Evolutionary conservation across 306 rosid genomes (phyloP).

Genomic region (Cicer arietinum): DNA sequence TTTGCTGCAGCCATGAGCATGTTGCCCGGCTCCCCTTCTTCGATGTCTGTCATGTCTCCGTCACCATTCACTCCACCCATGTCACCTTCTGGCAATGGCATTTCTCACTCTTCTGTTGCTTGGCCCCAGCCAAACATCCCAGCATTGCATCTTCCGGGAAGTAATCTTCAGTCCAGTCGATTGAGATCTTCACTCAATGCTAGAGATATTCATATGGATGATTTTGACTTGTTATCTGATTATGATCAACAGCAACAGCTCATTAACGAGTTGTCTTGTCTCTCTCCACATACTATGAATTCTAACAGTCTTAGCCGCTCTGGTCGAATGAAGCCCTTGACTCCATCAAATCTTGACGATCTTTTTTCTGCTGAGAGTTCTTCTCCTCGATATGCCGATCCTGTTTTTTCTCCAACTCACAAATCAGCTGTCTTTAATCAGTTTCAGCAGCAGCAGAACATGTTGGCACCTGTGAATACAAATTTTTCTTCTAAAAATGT

Average conservation of each 20-base stretch:
- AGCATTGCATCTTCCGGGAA: conserved; percentile 85
- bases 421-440: conserved; percentile 85
- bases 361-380: conserved; percentile 86
- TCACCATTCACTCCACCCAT: conserved; percentile 87
- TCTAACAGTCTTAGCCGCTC: conserved; percentile 70
- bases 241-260: conserved; percentile 89
- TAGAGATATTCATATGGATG: conserved; percentile 74
- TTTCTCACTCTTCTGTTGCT: conserved; percentile 67
- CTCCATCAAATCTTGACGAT: conserved; percentile 90
- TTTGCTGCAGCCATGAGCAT: conserved; percentile 90
- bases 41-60: conserved; percentile 84
- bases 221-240: conserved; percentile 69
- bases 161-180: conserved; percentile 88
- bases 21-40: conserved; percentile 90
- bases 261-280: conserved; percentile 69
- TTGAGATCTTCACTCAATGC: conserved; percentile 88
- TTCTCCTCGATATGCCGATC: conserved; percentile 85
- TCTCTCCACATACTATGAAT: conserved; percentile 69
- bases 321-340: conserved; percentile 74
- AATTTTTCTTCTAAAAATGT: conserved; percentile 70
- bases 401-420: conserved; percentile 85
- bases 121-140: conserved; percentile 98
- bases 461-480: conserved; percentile 84
- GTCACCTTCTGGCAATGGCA: conserved; percentile 89
- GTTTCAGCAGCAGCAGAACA: conserved; percentile 89